Conservation (phyloP, 202 grass and related monocot genomes). For the Schoenoplectus triqueter region DNA sequence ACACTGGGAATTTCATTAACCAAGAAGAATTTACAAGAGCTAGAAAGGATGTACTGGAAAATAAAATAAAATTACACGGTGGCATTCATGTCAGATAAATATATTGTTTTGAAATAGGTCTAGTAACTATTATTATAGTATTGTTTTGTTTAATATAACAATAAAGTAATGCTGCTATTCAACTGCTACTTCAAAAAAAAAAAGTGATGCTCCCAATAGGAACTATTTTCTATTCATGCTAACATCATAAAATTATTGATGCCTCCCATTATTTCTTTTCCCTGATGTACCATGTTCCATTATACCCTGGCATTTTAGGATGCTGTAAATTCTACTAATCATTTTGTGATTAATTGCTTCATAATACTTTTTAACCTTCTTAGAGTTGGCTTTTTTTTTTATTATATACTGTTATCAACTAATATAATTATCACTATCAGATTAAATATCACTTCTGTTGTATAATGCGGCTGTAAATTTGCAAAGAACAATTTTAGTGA, state of each 20-base stretch:
- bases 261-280: neutral
- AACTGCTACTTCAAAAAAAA: no score
- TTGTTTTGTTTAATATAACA: conserved; percentile 14
- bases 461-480: neutral
- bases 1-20: neutral
- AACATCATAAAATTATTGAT: neutral
- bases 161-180: neutral
- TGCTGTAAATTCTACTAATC: neutral
- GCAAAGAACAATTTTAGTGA: neutral
- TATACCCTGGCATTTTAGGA: neutral
- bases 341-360: neutral
- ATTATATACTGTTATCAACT: neutral
- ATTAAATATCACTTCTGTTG: neutral
- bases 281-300: neutral
- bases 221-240: neutral
- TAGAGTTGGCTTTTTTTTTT: neutral
- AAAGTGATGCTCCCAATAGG: no score
- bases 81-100: neutral
- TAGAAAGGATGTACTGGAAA: neutral
- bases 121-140: conserved; percentile 44
- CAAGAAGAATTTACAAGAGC: neutral
- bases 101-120: conserved; percentile 25
- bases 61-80: neutral
- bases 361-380: neutral
- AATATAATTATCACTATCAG: neutral